Conservation (phyloP, 2,329 filamentous ascomycete genomes). For the Fusarium pseudonygamai region DNA sequence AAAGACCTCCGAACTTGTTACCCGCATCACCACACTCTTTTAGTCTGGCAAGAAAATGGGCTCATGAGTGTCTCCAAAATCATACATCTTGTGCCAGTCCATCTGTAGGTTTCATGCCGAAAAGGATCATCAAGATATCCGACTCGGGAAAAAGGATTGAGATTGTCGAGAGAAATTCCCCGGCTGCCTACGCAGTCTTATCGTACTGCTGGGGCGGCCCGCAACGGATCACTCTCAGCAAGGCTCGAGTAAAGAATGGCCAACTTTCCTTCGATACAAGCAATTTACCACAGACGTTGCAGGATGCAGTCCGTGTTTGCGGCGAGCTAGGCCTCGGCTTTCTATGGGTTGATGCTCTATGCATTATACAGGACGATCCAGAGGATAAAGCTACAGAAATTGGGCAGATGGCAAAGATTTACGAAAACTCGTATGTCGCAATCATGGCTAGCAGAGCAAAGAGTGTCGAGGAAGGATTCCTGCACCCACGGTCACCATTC, state of each 20-base stretch:
- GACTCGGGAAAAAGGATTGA: not conserved
- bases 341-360: not conserved
- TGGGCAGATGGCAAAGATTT: not conserved
- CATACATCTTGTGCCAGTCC: not conserved
- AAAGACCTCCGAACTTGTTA: not conserved
- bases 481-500: not conserved
- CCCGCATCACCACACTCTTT: not conserved
- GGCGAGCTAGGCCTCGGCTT: not conserved
- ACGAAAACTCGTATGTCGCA: not conserved
- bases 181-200: not conserved
- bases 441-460: not conserved
- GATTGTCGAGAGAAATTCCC: not conserved
- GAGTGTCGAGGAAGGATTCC: not conserved
- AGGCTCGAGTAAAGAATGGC: not conserved
- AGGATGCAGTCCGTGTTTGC: not conserved
- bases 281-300: not conserved
- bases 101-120: not conserved
- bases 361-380: not conserved
- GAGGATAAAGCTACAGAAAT: not conserved
- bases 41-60: not conserved
- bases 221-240: not conserved
- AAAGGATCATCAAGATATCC: not conserved
- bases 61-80: not conserved
- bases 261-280: not conserved
- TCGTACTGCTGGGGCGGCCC: not conserved